Conservation (phyloP, 768 basidiomycete species). For the Tephrocybe sp. region DNA sequence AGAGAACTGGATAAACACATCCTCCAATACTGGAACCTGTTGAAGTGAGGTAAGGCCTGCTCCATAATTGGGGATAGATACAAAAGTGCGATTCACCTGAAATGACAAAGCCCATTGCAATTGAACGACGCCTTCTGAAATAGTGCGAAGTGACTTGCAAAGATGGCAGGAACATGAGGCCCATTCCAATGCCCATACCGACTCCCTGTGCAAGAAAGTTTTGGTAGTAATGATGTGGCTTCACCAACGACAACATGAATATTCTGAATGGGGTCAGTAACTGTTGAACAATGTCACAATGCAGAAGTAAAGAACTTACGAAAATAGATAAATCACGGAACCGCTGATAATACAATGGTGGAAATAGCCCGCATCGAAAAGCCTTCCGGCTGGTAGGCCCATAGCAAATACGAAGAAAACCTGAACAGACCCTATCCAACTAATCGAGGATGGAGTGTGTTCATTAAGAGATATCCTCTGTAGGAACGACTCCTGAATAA, state of each 20-base stretch:
- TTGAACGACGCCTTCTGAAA: conserved; percentile 42
- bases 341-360: conserved; percentile 38
- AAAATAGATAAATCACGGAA: conserved; percentile 38
- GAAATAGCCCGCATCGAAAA: conserved; percentile 51
- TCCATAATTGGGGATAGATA: not conserved
- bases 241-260: conserved; percentile 48
- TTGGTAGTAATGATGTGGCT: conserved; percentile 49
- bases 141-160: conserved; percentile 53
- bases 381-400: conserved; percentile 39
- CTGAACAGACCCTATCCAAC: conserved; percentile 51
- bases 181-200: conserved; percentile 55
- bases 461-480: conserved; percentile 34
- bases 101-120: conserved; percentile 56
- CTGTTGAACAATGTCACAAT: not conserved
- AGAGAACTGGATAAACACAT: conserved; percentile 48
- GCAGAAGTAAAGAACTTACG: conserved; percentile 25
- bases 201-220: conserved; percentile 54
- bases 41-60: not conserved
- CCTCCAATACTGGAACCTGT: conserved; percentile 47
- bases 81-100: conserved; percentile 34
- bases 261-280: conserved; percentile 24
- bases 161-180: conserved; percentile 51
- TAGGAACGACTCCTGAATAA: not conserved
- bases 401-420: conserved; percentile 46
- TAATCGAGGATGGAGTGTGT: conserved; percentile 40